These are phyloP conservation scores for Jatropha podagrica DNA, from an alignment of 441 rosid species.

Conservation along the genomic window DNA sequence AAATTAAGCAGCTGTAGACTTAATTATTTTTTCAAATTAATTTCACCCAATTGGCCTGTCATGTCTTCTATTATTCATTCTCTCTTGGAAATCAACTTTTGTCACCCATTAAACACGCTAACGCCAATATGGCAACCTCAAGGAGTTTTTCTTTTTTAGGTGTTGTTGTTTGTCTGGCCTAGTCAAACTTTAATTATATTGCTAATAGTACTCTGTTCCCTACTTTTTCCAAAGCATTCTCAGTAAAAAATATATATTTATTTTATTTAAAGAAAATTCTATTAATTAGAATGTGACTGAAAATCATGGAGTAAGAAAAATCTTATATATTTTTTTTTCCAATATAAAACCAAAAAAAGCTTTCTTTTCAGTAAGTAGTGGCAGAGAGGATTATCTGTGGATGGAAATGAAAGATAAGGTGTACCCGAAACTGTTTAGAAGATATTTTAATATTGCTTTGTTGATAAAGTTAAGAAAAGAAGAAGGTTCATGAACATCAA, in stretches of 20 bases:
- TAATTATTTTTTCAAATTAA: neutral
- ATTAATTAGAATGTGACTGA: too few species aligned
- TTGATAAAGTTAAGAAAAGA: neutral
- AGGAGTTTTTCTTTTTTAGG: too few species aligned
- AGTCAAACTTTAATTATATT: too few species aligned
- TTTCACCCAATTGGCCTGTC: neutral
- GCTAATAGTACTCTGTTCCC: too few species aligned
- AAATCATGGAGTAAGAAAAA: neutral
- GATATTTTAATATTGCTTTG: neutral
- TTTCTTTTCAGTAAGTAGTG: neutral
- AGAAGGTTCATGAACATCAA: slow-evolving; percentile 21
- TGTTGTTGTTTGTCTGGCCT: too few species aligned
- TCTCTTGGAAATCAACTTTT: neutral
- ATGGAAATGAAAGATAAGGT: slow-evolving; percentile 12
- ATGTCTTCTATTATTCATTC: slow-evolving; percentile 1
- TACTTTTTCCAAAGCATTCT: too few species aligned
- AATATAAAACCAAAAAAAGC: neutral
- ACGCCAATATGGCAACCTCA: neutral
- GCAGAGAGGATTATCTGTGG: neutral
- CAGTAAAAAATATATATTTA: too few species aligned
- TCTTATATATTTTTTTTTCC: slow-evolving; percentile 1
- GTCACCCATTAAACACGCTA: neutral
- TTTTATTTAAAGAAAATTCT: too few species aligned
- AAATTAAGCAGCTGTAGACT: neutral
- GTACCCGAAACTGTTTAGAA: neutral